Evolutionary conservation across 495 filamentous ascomycete species (phyloP), one percentile per base, ranked within the genome.

Genomic region (Aspergillus bridgeri): DNA sequence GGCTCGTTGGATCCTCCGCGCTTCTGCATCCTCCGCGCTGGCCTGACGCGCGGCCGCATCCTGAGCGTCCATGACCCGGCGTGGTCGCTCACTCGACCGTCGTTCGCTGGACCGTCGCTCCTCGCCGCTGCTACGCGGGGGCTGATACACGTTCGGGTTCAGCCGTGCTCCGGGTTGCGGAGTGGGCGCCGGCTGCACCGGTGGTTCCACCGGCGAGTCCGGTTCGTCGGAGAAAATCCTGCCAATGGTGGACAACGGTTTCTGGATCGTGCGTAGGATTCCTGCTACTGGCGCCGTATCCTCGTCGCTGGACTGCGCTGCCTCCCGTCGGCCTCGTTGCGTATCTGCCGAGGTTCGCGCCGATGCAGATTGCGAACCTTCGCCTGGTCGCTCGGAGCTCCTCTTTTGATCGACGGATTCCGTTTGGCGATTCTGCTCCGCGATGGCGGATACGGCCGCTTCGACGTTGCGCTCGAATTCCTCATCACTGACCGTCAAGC

Each of bases 391-490:
- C 69, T 86, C 79, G 24, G 81, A 75, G 2, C 78, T 56, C 15
- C 84, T 82, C 68, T 92, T 90, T 61, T 91, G 86, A 20, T 42
- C 33, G 6, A 68, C 29, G 8, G 70, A 62, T 60, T 80, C 73
- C 0, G 75, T 69, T 62, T 83, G 79, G 45, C 84, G 81, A 61
- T 94, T 90, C 62, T 89, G 87, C 71, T 98, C 92, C 2, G 94
- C 92, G 59, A 98, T 97, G 17, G 89, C 89, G n/a, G 91, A 96
- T 13, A 98, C 94, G 8, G 94, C 91, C 6, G 89, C 89, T 73
- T 99, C 94, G 42, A 99, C 94, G 63, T 95, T 92, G 61, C 81
- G 81, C 68, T 99, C 94, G 67, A 98, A 99, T 23, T 97, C 94
- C 60, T 92, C 91, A 62, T 97, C 91, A 18, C 89, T 87, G 49